These are phyloP conservation scores for Lactuca saligna DNA, from an alignment of 129 eudicot species.

Conservation along the genomic window DNA sequence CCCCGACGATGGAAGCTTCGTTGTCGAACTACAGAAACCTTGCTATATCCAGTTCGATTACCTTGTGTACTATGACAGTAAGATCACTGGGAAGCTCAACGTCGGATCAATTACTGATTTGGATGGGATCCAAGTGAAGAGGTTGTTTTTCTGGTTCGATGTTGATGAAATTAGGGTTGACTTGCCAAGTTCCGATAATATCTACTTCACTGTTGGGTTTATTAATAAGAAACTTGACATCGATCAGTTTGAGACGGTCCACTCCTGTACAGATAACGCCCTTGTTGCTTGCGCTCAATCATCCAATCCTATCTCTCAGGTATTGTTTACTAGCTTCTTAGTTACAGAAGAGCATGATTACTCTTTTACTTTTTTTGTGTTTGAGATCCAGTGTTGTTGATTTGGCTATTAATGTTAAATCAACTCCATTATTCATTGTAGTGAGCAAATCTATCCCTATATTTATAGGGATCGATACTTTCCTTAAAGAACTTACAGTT, in stretches of 20 bases:
- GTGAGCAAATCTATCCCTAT: background rate
- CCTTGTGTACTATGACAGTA: slow-evolving; percentile 66
- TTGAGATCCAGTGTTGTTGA: background rate
- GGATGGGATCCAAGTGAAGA: slow-evolving; percentile 73
- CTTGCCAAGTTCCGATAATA: slow-evolving; percentile 68
- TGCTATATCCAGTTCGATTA: slow-evolving; percentile 87
- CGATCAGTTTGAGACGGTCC: slow-evolving; percentile 74
- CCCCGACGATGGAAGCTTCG: slow-evolving; percentile 61
- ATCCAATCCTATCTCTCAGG: slow-evolving; percentile 43
- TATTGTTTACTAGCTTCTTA: slow-evolving; percentile 14
- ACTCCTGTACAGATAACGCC: slow-evolving; percentile 53
- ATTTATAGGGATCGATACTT: background rate
- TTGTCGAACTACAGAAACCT: slow-evolving; percentile 49
- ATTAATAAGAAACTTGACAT: slow-evolving; percentile 79
- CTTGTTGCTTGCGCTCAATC: slow-evolving; percentile 32
- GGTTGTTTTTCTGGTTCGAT: slow-evolving; percentile 63
- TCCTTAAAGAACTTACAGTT: background rate
- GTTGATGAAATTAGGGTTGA: slow-evolving; percentile 91
- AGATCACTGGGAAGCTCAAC: slow-evolving; percentile 61
- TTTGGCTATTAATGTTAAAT: background rate
- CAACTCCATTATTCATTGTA: background rate
- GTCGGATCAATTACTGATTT: slow-evolving; percentile 71
- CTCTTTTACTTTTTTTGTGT: background rate
- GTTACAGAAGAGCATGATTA: background rate
- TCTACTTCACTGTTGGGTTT: slow-evolving; percentile 80